These are phyloP conservation scores for Debaryomyces fabryi DNA, from an alignment of 1,139 yeast species.

Conservation along the genomic window DNA sequence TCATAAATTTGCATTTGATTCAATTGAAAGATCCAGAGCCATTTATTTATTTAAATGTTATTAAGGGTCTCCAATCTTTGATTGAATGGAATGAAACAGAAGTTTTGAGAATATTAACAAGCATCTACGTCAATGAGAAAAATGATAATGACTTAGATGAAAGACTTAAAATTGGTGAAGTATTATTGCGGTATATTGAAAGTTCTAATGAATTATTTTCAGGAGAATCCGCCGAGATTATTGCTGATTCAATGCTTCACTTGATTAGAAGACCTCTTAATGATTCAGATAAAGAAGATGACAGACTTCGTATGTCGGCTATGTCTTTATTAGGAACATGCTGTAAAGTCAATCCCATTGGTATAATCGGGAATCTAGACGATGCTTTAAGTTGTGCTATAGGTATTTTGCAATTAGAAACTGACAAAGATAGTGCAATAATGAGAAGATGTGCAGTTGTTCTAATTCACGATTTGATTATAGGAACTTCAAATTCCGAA, in stretches of 20 bases:
- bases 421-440: constrained; percentile 44
- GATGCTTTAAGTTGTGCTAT: constrained; percentile 74
- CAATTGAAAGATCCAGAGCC: constrained; percentile 83
- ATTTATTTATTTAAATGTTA: constrained; percentile 78
- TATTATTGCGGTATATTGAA: constrained; percentile 61
- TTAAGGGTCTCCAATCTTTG: constrained; percentile 72
- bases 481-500: constrained; percentile 44
- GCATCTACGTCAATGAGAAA: constrained; percentile 41
- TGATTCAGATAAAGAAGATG: constrained; percentile 44
- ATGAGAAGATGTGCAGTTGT: constrained; percentile 79
- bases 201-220: constrained; percentile 48
- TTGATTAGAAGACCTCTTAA: constrained; percentile 36
- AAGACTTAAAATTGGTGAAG: constrained; percentile 78
- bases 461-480: constrained; percentile 63
- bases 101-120: constrained; percentile 43
- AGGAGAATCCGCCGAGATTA: constrained; percentile 35
- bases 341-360: constrained; percentile 61
- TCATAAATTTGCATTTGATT: constrained; percentile 59
- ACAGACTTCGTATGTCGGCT: constrained; percentile 77
- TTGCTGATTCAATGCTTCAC: constrained; percentile 37
- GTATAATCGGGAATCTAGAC: constrained; percentile 47
- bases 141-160: constrained; percentile 55
- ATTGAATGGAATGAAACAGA: constrained; percentile 45
- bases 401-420: constrained; percentile 69
- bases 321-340: constrained; percentile 77